Evolutionary conservation across 2,329 filamentous ascomycete species (phyloP).

Genomic region (Aspergillus aculeatus): DNA sequence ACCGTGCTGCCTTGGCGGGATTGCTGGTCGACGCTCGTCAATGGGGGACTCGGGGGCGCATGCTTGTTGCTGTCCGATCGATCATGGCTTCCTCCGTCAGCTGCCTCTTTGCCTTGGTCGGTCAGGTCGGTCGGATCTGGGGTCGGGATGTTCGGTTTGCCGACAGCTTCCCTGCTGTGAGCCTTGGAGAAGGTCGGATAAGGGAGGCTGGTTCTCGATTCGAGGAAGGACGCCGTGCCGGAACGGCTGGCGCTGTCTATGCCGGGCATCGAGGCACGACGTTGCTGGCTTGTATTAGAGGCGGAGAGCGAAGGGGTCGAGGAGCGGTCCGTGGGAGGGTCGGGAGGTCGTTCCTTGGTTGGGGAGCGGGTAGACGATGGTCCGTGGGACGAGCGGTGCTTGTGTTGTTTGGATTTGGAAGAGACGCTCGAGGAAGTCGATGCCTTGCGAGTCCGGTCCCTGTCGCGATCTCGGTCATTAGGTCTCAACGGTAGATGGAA

Average conservation of each 20-base stretch:
- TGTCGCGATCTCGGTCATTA: constrained; percentile 35
- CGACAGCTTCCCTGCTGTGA: constrained; percentile 83
- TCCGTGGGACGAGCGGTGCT: constrained; percentile 33
- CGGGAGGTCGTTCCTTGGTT: constrained; percentile 36
- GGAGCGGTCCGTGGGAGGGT: constrained; percentile 29
- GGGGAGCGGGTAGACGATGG: constrained; percentile 28
- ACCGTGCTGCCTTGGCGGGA: constrained; percentile 37
- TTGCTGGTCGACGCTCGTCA: constrained; percentile 46
- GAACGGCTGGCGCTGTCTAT: constrained; percentile 38
- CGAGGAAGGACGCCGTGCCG: constrained; percentile 40
- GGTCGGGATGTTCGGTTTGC: constrained; percentile 55
- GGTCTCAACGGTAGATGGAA: constrained; percentile 37
- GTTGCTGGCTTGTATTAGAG: constrained; percentile 25
- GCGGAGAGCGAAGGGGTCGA: constrained; percentile 28
- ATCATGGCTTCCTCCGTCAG: constrained; percentile 24
- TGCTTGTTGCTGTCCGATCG: constrained; percentile 32
- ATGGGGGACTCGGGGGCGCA: constrained; percentile 49
- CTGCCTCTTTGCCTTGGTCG: constrained; percentile 45
- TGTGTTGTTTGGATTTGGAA: constrained; percentile 29
- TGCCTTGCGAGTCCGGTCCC: constrained; percentile 27
- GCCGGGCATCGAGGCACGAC: constrained; percentile 55
- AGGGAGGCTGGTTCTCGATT: constrained; percentile 56
- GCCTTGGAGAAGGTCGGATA: constrained; percentile 87
- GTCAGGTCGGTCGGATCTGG: constrained; percentile 72
- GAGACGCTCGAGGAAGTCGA: constrained; percentile 27